phyloP scores from a whole-genome alignment of 139 green algal species.

The Nannochloris sp. region DNA sequence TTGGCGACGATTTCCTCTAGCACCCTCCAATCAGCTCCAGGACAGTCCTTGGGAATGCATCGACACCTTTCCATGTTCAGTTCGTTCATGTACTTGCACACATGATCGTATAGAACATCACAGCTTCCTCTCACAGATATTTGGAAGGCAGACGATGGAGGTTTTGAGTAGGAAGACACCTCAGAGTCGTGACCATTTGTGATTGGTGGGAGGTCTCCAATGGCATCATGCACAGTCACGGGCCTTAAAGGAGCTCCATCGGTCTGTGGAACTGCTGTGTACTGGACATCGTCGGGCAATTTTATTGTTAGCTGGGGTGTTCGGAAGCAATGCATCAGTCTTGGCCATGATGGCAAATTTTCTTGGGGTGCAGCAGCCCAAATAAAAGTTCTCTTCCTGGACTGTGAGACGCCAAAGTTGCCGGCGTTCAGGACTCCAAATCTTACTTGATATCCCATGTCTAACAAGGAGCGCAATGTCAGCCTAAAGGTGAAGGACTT shows the following conservation, averaged over 20 bases:
- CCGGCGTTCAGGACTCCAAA: slow-evolving; percentile 95
- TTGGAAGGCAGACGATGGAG: slow-evolving; percentile 65
- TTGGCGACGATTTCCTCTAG: slow-evolving; percentile 66
- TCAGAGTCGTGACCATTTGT: slow-evolving; percentile 60
- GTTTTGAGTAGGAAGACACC: slow-evolving; percentile 39
- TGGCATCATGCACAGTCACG: slow-evolving; percentile 88
- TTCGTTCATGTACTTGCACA: slow-evolving; percentile 93
- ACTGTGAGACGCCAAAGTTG: slow-evolving; percentile 91
- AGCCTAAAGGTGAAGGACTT: slow-evolving; percentile 89
- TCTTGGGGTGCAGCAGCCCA: slow-evolving; percentile 76
- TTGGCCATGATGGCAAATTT: slow-evolving; percentile 80
- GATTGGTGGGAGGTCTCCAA: slow-evolving; percentile 81
- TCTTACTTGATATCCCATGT: slow-evolving; percentile 96
- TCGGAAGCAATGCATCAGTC: slow-evolving; percentile 74
- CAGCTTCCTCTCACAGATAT: slow-evolving; percentile 47
- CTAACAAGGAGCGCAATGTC: slow-evolving; percentile 79
- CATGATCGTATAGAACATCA: slow-evolving; percentile 69
- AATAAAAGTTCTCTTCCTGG: slow-evolving; percentile 93
- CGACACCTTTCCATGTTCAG: slow-evolving; percentile 89
- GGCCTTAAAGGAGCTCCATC: slow-evolving; percentile 70
- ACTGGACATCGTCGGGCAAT: slow-evolving; percentile 65
- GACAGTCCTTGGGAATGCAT: slow-evolving; percentile 84
- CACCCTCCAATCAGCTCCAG: slow-evolving; percentile 87
- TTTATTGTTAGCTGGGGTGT: slow-evolving; percentile 79
- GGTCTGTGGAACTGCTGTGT: slow-evolving; percentile 55